phyloP scores from a whole-genome alignment of 1,139 yeast species.

The Saccharomycopsis hybrid region DNA sequence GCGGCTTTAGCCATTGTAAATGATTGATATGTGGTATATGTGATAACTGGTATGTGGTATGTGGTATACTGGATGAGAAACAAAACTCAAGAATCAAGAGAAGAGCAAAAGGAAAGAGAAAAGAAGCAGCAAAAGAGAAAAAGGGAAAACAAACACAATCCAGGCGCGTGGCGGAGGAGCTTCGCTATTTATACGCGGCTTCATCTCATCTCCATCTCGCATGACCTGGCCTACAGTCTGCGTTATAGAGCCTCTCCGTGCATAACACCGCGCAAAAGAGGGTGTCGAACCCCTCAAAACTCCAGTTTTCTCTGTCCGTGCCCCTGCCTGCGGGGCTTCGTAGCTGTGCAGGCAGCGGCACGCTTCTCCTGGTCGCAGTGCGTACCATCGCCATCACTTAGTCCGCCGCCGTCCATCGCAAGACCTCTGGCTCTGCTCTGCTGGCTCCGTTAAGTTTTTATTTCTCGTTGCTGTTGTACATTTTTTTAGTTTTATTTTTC shows the following conservation, averaged over 20 bases:
- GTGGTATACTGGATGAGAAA: neutral
- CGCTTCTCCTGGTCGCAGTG: no score
- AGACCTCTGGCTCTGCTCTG: no score
- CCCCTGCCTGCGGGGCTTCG: no score
- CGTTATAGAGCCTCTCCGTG: neutral
- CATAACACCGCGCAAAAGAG: no score
- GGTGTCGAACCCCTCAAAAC: no score
- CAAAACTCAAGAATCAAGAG: constrained; percentile 1
- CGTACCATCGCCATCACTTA: no score
- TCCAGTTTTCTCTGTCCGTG: no score
- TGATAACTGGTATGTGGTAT: neutral
- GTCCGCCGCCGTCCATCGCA: no score
- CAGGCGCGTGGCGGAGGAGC: constrained; percentile 5
- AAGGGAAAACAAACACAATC: constrained; percentile 1
- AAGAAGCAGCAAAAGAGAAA: constrained; percentile 6
- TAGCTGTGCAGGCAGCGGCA: no score
- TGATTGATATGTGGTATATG: neutral
- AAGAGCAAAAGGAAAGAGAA: constrained; percentile 1
- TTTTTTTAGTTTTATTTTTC: no score
- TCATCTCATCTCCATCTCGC: constrained; percentile 6
- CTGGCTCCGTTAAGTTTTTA: no score
- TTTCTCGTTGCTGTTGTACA: no score
- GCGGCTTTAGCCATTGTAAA: constrained; percentile 22
- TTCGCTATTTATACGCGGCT: constrained; percentile 8
- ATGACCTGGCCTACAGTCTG: neutral